These are phyloP conservation scores for Pulveroboletus sp. DNA, from an alignment of 768 basidiomycete genomes.

Conservation along the genomic window DNA sequence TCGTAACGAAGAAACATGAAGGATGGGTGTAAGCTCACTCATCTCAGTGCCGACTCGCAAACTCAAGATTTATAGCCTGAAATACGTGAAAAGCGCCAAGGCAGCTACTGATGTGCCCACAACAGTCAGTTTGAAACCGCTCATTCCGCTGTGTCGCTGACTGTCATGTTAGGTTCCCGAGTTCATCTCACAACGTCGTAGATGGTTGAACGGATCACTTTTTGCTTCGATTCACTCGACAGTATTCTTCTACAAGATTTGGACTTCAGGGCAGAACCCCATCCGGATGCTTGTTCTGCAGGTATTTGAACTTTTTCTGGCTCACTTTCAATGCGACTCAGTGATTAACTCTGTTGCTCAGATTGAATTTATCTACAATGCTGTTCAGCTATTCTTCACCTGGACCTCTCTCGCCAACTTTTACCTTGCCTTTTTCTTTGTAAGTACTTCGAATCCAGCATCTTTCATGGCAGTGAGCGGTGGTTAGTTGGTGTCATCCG, in stretches of 20 bases:
- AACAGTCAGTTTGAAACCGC: conserved; percentile 38
- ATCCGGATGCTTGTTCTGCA: conserved; percentile 77
- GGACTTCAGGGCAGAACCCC: conserved; percentile 86
- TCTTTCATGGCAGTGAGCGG: conserved; percentile 16
- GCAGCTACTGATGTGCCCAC: conserved; percentile 96
- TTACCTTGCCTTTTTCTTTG: conserved; percentile 92
- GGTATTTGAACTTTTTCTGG: conserved; percentile 17
- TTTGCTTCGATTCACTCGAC: conserved; percentile 94
- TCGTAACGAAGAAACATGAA: conserved; percentile 84
- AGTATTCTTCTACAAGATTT: conserved; percentile 82
- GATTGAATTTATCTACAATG: conserved; percentile 90
- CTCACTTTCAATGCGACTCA: background rate
- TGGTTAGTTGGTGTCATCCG: conserved; percentile 72
- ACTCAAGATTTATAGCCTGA: conserved; percentile 43
- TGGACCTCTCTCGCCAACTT: conserved; percentile 95
- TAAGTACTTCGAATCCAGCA: conserved; percentile 38
- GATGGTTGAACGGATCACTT: conserved; percentile 85
- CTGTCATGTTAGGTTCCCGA: conserved; percentile 58
- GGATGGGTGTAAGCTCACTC: conserved; percentile 63
- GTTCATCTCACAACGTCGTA: conserved; percentile 90
- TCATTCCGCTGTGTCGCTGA: background rate
- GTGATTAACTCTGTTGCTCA: conserved; percentile 23
- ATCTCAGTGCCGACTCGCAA: background rate
- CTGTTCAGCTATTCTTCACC: conserved; percentile 82
- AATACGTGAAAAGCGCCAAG: conserved; percentile 91